Conservation (phyloP, 352 stramenopile genomes). For the Phytopythium delawarense region DNA sequence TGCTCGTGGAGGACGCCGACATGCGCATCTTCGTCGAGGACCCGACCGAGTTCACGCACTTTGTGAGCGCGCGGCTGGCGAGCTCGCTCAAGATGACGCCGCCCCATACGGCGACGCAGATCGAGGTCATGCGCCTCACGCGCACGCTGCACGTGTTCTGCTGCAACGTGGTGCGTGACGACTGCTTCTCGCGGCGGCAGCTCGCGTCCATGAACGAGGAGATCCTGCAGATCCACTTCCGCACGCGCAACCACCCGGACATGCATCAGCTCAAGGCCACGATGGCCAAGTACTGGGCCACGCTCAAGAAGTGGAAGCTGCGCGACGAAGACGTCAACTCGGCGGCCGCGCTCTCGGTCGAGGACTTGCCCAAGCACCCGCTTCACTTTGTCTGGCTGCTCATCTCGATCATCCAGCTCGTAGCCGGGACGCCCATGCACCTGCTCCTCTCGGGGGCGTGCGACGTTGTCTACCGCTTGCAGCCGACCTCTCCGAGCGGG, state of each 20-base stretch:
- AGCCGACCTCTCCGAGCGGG: conserved; percentile 10
- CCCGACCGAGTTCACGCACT: conserved; percentile 59
- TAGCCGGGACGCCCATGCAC: conserved; percentile 32
- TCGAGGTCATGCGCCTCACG: conserved; percentile 63
- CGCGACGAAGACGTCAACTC: conserved; percentile 71
- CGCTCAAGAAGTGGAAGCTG: conserved; percentile 58
- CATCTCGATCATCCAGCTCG: conserved; percentile 32
- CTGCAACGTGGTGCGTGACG: conserved; percentile 55
- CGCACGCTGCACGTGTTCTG: conserved; percentile 69
- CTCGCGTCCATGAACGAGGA: conserved; percentile 80
- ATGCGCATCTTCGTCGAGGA: conserved; percentile 55
- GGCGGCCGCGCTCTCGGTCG: conserved; percentile 32
- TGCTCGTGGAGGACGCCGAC: conserved; percentile 56
- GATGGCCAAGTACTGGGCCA: conserved; percentile 56
- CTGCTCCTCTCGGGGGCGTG: conserved; percentile 44
- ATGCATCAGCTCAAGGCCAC: conserved; percentile 66
- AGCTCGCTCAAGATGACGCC: conserved; percentile 59
- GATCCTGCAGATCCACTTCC: conserved; percentile 75
- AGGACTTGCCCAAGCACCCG: conserved; percentile 35
- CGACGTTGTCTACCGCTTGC: conserved; percentile 52
- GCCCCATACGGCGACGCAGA: conserved; percentile 48
- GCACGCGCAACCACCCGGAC: conserved; percentile 60
- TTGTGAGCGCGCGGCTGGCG: conserved; percentile 47
- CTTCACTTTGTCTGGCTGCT: conserved; percentile 45
- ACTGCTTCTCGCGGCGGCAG: conserved; percentile 68